Evolutionary conservation across 2,329 filamentous ascomycete genomes (phyloP).

Genomic region (Thielaviopsis punctulata): DNA sequence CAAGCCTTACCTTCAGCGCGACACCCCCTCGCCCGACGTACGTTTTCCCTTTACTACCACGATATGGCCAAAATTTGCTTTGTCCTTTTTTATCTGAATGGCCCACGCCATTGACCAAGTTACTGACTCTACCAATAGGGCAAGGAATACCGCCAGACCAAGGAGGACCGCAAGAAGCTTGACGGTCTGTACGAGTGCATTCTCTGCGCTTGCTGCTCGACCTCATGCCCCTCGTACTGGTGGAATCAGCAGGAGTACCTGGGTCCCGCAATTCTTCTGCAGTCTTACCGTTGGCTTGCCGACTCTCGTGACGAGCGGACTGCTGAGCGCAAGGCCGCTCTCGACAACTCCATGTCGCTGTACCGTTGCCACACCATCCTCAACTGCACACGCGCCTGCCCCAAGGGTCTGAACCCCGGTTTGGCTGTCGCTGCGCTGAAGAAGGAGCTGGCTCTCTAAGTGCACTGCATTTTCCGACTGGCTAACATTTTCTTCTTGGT

Average conservation of each 20-base stretch:
- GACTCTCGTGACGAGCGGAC: constrained; percentile 88
- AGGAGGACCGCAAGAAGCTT: constrained; percentile 86
- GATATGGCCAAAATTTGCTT: background rate
- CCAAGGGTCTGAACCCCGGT: constrained; percentile 94
- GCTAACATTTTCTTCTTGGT: background rate
- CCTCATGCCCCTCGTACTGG: constrained; percentile 99
- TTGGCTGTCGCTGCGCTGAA: constrained; percentile 95
- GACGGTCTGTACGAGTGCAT: constrained; percentile 99
- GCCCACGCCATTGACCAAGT: background rate
- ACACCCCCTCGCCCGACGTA: constrained; percentile 70
- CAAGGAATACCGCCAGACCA: constrained; percentile 79
- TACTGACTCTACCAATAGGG: constrained; percentile 35
- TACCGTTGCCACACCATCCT: constrained; percentile 99
- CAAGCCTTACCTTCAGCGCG: constrained; percentile 92
- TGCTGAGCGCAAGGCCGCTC: constrained; percentile 68
- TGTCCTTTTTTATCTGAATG: background rate
- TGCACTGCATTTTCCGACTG: background rate
- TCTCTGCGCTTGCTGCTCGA: constrained; percentile 97
- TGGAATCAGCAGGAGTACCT: constrained; percentile 99
- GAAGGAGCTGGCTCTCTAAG: constrained; percentile 68
- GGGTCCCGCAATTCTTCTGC: constrained; percentile 85
- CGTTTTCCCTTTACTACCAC: constrained; percentile 20
- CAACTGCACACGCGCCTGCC: constrained; percentile 94
- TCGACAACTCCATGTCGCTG: constrained; percentile 98
- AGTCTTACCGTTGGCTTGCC: constrained; percentile 94